These are phyloP conservation scores for Blastobotrys aristatus DNA, from an alignment of 1,139 yeast genomes.

Conservation along the genomic window DNA sequence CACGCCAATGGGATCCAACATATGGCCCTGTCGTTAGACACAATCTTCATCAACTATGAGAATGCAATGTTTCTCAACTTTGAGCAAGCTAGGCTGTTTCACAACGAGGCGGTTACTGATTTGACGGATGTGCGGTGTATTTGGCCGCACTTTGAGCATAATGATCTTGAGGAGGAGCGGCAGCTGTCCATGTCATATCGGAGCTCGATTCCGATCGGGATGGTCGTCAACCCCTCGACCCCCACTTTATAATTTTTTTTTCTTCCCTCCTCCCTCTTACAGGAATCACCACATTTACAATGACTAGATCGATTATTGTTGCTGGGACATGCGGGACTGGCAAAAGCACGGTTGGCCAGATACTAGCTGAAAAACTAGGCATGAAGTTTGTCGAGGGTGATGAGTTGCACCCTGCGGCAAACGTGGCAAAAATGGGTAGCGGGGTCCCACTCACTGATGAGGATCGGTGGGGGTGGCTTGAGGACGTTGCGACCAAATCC, in stretches of 20 bases:
- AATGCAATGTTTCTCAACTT: background rate
- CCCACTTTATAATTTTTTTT: background rate
- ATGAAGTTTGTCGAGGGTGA: slow-evolving; percentile 83
- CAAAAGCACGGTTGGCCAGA: slow-evolving; percentile 70
- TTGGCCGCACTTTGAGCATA: slow-evolving; percentile 1
- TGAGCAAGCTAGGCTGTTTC: background rate
- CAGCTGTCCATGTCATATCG: too few relatives aligned
- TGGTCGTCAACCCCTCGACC: too few relatives aligned
- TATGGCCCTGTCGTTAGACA: slow-evolving; percentile 1
- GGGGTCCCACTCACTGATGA: slow-evolving; percentile 82
- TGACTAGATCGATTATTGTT: slow-evolving; percentile 32
- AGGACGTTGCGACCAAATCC: slow-evolving; percentile 40
- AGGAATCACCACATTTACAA: background rate
- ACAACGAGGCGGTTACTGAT: background rate
- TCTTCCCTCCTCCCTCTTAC: background rate
- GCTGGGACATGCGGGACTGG: slow-evolving; percentile 98
- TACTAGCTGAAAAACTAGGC: slow-evolving; percentile 41
- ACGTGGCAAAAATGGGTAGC: slow-evolving; percentile 72
- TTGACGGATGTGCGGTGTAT: background rate
- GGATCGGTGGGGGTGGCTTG: slow-evolving; percentile 90
- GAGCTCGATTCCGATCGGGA: too few relatives aligned
- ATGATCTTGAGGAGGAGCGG: too few relatives aligned
- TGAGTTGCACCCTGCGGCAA: slow-evolving; percentile 62
- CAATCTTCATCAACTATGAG: background rate
- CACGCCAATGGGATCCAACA: slow-evolving; percentile 5